These are phyloP conservation scores for Cordia subcordata DNA, from an alignment of 257 asterid genomes.

Conservation along the genomic window DNA sequence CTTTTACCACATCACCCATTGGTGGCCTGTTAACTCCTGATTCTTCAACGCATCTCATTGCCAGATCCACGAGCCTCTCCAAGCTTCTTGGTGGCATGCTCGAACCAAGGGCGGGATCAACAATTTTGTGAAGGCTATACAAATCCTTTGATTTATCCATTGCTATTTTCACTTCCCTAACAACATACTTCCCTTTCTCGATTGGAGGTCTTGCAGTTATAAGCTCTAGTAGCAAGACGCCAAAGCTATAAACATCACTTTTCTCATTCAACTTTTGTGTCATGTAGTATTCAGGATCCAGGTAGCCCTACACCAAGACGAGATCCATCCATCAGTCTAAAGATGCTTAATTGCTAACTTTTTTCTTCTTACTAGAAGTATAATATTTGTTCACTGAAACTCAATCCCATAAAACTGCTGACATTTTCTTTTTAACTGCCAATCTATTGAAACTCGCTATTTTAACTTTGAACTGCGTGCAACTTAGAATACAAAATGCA, in stretches of 20 bases:
- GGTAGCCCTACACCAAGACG: conserved; percentile 53
- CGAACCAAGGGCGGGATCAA: conserved; percentile 64
- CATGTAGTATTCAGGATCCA: conserved; percentile 98
- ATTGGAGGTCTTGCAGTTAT: conserved; percentile 62
- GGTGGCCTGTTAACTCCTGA: conserved; percentile 47
- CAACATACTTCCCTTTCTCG: conserved; percentile 73
- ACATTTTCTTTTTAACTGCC: too few relatives aligned
- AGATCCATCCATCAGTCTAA: neutral
- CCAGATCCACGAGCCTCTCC: conserved; percentile 63
- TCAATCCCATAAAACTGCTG: too few relatives aligned
- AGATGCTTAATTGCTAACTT: neutral
- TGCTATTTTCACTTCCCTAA: conserved; percentile 53
- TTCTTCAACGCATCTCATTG: conserved; percentile 68
- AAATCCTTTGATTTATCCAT: conserved; percentile 57
- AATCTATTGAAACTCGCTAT: too few relatives aligned
- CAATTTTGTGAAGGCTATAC: conserved; percentile 54
- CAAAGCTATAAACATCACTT: conserved; percentile 90
- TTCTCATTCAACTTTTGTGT: conserved; percentile 76
- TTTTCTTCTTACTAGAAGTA: too few relatives aligned
- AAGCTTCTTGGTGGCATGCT: conserved; percentile 42
- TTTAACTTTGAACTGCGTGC: too few relatives aligned
- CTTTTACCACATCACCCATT: conserved; percentile 84
- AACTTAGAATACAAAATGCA: too few relatives aligned
- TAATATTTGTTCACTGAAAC: too few relatives aligned
- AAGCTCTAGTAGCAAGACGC: conserved; percentile 64